Evolutionary conservation across 225 moss, liverwort and hornwort genomes (phyloP), one percentile per base, ranked within the genome.

Genomic region (Marchantia polymorpha): DNA sequence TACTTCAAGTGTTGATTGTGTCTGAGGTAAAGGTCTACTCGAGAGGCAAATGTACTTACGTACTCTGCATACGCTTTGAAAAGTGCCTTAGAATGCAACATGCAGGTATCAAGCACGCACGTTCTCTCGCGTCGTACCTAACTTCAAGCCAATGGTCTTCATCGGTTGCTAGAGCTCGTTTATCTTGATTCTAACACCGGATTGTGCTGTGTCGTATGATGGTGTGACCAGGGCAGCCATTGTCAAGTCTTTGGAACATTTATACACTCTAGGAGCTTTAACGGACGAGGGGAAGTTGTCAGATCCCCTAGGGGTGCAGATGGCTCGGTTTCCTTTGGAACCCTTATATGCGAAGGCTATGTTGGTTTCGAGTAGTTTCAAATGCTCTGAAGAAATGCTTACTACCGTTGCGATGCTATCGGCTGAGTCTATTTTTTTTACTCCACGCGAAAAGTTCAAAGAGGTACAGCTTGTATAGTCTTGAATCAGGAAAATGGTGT

Each of bases 331-430:
- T 81, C 99, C 99, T 75, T 68, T 99, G 78, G 95, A 99, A 76
- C 99, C 99, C 47, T 80, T 99, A 75, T 94, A 88, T 80, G 92
- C 99, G 8, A 99, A 99, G 89, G 99, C 99, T 22, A 91, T 95
- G 89, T 85, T 99, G 77, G 87, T 91, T 74, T 95, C 99, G 27
- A 86, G 88, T 71, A 89, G 84, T 63, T 91, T 93, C 82, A 89
- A 89, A 53, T 99, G 99, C 86, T 91, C 92, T n/a, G 93, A 93
- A 81, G 99, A 99, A 85, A 99, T 99, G 95, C 86, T 99, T 81
- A 94, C 91, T 55, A 89, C 92, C 64, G 92, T 99, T 52, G 90
- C 95, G 63, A 94, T 99, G 93, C 88, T 99, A 67, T 99, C 99
- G 52, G 95, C 93, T 31, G 99, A 99, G 82, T 95, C 93, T 17